phyloP scores from a whole-genome alignment of 2,329 filamentous ascomycete species.

The Verticillium longisporum region DNA sequence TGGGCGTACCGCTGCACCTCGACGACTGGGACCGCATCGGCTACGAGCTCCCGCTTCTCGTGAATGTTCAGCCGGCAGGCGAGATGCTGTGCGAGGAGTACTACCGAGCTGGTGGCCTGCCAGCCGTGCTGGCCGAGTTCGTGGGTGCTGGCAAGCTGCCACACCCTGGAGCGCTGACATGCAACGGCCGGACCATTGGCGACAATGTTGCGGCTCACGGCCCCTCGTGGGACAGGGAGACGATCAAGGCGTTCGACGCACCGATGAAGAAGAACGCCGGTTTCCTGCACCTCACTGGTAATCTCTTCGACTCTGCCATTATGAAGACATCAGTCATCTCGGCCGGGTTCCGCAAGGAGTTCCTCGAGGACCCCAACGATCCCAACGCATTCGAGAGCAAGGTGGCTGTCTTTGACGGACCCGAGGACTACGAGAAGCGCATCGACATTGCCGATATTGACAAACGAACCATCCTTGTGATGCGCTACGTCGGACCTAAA shows the following conservation, averaged over 20 bases:
- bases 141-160: slow-evolving; percentile 37
- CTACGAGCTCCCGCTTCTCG: slow-evolving; percentile 39
- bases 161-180: slow-evolving; percentile 33
- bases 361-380: slow-evolving; percentile 35
- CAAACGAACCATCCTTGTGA: slow-evolving; percentile 35
- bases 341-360: slow-evolving; percentile 33
- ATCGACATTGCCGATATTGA: slow-evolving; percentile 35
- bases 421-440: slow-evolving; percentile 37
- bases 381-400: slow-evolving; percentile 39
- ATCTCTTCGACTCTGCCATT: slow-evolving; percentile 42
- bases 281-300: slow-evolving; percentile 41
- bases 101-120: slow-evolving; percentile 44
- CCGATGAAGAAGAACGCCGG: slow-evolving; percentile 43
- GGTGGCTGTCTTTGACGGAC: slow-evolving; percentile 42
- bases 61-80: slow-evolving; percentile 49
- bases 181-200: slow-evolving; percentile 36
- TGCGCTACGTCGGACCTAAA: slow-evolving; percentile 40
- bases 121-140: slow-evolving; percentile 45
- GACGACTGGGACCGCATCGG: slow-evolving; percentile 49
- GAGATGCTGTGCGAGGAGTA: slow-evolving; percentile 47
- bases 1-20: slow-evolving; percentile 40
- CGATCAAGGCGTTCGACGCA: slow-evolving; percentile 34
- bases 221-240: slow-evolving; percentile 40
- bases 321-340: slow-evolving; percentile 47
- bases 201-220: slow-evolving; percentile 33